Conservation (phyloP, 1,284 basidiomycete genomes). For the Heterobasidion irregulare region DNA sequence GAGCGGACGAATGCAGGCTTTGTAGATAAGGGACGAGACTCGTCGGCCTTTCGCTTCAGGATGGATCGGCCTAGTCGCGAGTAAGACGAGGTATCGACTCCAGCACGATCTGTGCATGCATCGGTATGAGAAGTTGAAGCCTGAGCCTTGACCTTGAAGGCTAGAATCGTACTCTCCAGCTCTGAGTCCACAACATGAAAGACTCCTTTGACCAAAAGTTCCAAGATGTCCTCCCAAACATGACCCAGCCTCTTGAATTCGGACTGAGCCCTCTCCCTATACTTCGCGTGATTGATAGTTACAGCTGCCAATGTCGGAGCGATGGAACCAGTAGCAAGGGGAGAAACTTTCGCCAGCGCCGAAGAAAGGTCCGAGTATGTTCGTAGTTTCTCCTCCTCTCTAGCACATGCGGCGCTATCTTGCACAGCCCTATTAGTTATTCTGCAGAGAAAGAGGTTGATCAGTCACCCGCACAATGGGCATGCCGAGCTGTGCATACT, state of each 20-base stretch:
- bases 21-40: neutral
- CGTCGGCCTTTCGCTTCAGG: neutral
- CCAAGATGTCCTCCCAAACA: conserved; percentile 37
- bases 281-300: conserved; percentile 31
- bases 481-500: conserved; percentile 20
- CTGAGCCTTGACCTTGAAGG: conserved; percentile 28
- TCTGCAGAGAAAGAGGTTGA: conserved; percentile 18
- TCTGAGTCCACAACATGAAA: conserved; percentile 28
- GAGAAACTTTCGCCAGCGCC: conserved; percentile 34
- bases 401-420: conserved; percentile 30
- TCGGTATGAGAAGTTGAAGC: neutral
- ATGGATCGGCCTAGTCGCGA: neutral
- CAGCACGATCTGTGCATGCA: neutral
- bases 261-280: conserved; percentile 30
- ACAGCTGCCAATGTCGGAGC: conserved; percentile 36
- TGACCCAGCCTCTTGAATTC: conserved; percentile 28
- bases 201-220: conserved; percentile 29
- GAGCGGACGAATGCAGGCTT: neutral
- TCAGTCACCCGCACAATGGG: too few relatives aligned
- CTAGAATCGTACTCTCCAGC: conserved; percentile 26
- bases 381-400: conserved; percentile 32
- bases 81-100: neutral
- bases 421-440: conserved; percentile 34
- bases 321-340: conserved; percentile 29
- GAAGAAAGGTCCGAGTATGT: conserved; percentile 39